phyloP scores from a whole-genome alignment of 2,329 filamentous ascomycete genomes.

The Sporothrix dimorphospora region DNA sequence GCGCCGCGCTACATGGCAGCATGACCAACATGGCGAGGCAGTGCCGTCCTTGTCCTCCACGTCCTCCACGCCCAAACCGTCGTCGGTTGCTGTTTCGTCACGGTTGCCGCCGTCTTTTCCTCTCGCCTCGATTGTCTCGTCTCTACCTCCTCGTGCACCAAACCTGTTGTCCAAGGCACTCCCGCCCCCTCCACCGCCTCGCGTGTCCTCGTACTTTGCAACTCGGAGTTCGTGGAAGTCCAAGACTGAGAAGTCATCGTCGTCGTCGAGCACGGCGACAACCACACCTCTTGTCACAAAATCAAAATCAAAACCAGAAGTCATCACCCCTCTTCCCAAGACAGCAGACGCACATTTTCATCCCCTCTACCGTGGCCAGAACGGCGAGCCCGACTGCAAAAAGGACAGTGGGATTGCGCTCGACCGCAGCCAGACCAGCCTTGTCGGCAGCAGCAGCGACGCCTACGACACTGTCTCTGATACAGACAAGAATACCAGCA shows the following conservation, averaged over 20 bases:
- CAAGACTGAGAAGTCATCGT: background rate
- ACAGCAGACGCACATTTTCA: slow-evolving; percentile 2
- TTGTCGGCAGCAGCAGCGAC: background rate
- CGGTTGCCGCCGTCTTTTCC: background rate
- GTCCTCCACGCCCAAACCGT: background rate
- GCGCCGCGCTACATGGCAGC: background rate
- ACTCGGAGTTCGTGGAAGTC: background rate
- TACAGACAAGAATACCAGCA: background rate
- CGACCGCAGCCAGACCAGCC: slow-evolving; percentile 7
- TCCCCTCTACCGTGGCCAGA: slow-evolving; percentile 5
- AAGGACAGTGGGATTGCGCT: slow-evolving; percentile 32
- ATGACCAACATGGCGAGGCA: background rate
- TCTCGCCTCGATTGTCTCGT: slow-evolving; percentile 3
- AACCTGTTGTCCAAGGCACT: background rate
- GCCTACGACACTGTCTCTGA: background rate
- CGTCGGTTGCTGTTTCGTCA: background rate
- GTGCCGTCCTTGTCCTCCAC: background rate
- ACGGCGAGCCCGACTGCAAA: slow-evolving; percentile 25
- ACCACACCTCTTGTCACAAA: no score
- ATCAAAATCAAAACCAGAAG: background rate
- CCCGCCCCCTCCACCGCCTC: background rate
- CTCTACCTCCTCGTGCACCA: background rate
- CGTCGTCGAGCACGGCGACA: background rate
- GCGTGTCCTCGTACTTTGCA: slow-evolving; percentile 14
- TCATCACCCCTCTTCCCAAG: background rate